Conservation (phyloP, 352 stramenopile species). For the Thraustochytrium sp. region DNA sequence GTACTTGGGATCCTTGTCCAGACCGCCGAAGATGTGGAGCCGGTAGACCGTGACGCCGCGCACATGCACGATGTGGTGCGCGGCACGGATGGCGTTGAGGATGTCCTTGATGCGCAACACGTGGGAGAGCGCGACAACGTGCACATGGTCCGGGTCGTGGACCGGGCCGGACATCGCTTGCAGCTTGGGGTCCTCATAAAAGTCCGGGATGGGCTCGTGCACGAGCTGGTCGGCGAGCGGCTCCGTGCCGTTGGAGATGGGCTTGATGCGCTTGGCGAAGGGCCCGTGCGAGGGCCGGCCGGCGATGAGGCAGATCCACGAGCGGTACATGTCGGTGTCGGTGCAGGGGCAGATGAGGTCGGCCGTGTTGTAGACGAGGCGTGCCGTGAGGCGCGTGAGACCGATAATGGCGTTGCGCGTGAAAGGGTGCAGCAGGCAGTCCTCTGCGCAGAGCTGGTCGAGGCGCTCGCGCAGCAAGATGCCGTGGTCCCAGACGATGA, state of each 20-base stretch:
- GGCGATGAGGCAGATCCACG: conserved; percentile 37
- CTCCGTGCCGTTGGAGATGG: conserved; percentile 26
- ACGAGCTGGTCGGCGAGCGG: conserved; percentile 8
- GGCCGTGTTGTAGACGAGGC: conserved; percentile 26
- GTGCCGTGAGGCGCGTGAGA: conserved; percentile 12
- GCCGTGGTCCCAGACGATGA: conserved; percentile 38
- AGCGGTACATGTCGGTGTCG: conserved; percentile 18
- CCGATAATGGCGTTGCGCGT: conserved; percentile 39
- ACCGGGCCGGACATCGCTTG: background rate
- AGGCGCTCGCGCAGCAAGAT: conserved; percentile 38
- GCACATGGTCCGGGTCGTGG: conserved; percentile 19
- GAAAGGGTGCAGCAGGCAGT: conserved; percentile 22
- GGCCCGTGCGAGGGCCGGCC: conserved; percentile 19
- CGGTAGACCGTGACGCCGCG: conserved; percentile 5
- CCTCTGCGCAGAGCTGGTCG: conserved; percentile 21
- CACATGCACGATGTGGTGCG: conserved; percentile 13
- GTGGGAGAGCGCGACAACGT: conserved; percentile 22
- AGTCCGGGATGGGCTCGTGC: background rate
- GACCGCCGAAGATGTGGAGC: conserved; percentile 31
- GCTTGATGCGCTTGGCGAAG: conserved; percentile 30
- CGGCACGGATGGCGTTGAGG: conserved; percentile 24
- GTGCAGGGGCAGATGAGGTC: conserved; percentile 38
- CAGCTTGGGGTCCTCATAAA: background rate
- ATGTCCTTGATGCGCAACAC: conserved; percentile 38
- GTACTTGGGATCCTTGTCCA: conserved; percentile 42